Percentiles rank a stretch among this genome's conserved stretches.
Evolutionary conservation across 352 stramenopile genomes (phyloP).

Genomic region (Pythium angustatum): DNA sequence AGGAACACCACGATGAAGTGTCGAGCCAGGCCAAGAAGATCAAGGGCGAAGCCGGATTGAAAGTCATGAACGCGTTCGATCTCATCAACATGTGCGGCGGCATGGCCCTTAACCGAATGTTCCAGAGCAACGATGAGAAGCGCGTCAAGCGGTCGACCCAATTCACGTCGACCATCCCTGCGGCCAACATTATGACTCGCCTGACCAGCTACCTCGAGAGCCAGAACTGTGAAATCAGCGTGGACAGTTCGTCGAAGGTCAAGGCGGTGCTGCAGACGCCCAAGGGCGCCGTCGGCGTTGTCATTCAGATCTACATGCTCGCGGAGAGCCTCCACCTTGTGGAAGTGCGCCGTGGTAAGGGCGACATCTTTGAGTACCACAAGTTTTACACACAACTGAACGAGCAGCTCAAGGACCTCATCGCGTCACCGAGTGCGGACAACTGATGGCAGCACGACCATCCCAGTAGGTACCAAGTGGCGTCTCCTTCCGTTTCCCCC

Average conservation of each 20-base stretch:
- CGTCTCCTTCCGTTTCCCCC: not conserved
- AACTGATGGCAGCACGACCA: slow-evolving; percentile 8
- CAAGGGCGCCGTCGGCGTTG: slow-evolving; percentile 86
- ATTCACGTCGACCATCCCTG: slow-evolving; percentile 84
- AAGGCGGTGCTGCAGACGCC: slow-evolving; percentile 84
- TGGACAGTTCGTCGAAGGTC: slow-evolving; percentile 81
- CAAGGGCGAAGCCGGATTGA: slow-evolving; percentile 63
- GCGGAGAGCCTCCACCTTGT: slow-evolving; percentile 85
- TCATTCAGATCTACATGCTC: slow-evolving; percentile 91
- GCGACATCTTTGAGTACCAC: slow-evolving; percentile 91
- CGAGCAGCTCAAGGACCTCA: slow-evolving; percentile 87
- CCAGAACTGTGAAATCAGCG: slow-evolving; percentile 76
- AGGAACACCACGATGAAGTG: slow-evolving; percentile 79
- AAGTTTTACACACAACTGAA: slow-evolving; percentile 91
- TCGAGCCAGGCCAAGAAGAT: slow-evolving; percentile 59
- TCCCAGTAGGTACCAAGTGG: not conserved
- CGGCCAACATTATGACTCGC: slow-evolving; percentile 74
- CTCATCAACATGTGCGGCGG: slow-evolving; percentile 93
- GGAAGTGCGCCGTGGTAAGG: slow-evolving; percentile 87
- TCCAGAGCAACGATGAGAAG: slow-evolving; percentile 87
- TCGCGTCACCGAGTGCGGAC: slow-evolving; percentile 34
- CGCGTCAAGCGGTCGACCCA: slow-evolving; percentile 83
- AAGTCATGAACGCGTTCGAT: slow-evolving; percentile 92
- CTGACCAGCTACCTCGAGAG: slow-evolving; percentile 78
- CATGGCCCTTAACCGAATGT: slow-evolving; percentile 90